Conservation (phyloP, 179 eudicot species). For the Silene noctiflora region DNA sequence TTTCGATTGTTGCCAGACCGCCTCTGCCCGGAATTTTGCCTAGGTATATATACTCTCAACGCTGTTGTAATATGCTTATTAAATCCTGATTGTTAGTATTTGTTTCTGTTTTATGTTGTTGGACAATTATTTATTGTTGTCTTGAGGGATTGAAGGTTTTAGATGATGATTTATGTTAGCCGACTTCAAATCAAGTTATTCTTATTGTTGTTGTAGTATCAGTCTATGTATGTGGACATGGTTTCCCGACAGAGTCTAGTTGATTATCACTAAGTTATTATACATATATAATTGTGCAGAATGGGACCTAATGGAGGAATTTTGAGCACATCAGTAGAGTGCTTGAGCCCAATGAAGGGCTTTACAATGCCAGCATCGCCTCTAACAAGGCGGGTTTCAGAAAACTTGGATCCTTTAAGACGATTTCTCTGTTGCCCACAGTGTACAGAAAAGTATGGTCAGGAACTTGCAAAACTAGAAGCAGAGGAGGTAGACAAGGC, state of each 20-base stretch:
- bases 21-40: conserved; percentile 60
- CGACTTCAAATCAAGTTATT: too few relatives aligned
- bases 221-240: too few relatives aligned
- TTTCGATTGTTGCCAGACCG: conserved; percentile 65
- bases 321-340: conserved; percentile 50
- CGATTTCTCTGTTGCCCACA: conserved; percentile 55
- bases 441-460: conserved; percentile 57
- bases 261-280: not conserved
- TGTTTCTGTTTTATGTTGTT: too few relatives aligned
- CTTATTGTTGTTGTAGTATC: too few relatives aligned
- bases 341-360: conserved; percentile 51
- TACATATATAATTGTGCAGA: conserved; percentile 32
- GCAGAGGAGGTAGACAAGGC: conserved; percentile 47
- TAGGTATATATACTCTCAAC: conserved; percentile 44
- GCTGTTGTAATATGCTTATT: too few relatives aligned
- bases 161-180: too few relatives aligned
- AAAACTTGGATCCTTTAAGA: conserved; percentile 43
- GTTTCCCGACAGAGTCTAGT: too few relatives aligned
- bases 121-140: too few relatives aligned
- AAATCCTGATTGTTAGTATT: too few relatives aligned
- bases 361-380: conserved; percentile 32
- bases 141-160: too few relatives aligned
- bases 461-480: conserved; percentile 49
- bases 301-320: conserved; percentile 51
- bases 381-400: conserved; percentile 38